Base-by-base conservation (phyloP, 2,329 filamentous ascomycete species). In the Cucurbitaria berberidis region DNA sequence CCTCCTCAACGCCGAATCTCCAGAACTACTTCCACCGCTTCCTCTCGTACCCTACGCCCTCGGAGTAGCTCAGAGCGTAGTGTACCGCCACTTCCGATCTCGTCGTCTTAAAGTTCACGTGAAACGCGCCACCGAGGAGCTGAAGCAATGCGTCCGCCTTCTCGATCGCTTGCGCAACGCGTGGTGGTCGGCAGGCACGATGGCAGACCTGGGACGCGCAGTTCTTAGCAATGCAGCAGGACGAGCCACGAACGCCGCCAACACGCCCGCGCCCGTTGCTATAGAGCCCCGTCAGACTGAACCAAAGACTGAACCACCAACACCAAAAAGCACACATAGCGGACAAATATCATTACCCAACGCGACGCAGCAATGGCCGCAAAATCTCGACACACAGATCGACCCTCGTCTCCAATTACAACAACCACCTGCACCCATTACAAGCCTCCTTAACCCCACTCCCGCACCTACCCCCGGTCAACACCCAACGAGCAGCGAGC, bases 11-110 rank as follows among this genome's bases (percentile, higher is more conserved):
- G 74, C 76, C 26, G 77, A 81, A 63, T 74, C 77, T 16, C 73
- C 77, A 5, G 69, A 77, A 27, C 64, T 75, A 11, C 71, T 85
- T 1, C 77, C 82, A 21, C 81, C 82, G 0, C 69, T 85, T 3
- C 83, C 83, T 1, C 75, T 85, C 5, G 76, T 85, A 13, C 82
- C 83, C 3, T 86, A 85, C 58, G 80, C 82, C 3, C 75, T 85
- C 16, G 79, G 81, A 1, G 73, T 86, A 5, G 81, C 82, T 3
- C 76, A 85, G 54, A 81, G 81, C 2, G 82, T 85, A 1, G 80
- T 82, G 2, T 85, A 86, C 60, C 80, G 83, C 15, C 80, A 84
- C 50, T 78, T 84, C 39, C 81, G 83, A 21, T 79, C 80, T 44
- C 80, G 80, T 51, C 80, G 77, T 45, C 69, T 82, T 9, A 78